Evolutionary conservation across 2,329 filamentous ascomycete genomes (phyloP), one percentile per base, ranked within the genome.

Genomic region (Colletotrichum endophyticum): DNA sequence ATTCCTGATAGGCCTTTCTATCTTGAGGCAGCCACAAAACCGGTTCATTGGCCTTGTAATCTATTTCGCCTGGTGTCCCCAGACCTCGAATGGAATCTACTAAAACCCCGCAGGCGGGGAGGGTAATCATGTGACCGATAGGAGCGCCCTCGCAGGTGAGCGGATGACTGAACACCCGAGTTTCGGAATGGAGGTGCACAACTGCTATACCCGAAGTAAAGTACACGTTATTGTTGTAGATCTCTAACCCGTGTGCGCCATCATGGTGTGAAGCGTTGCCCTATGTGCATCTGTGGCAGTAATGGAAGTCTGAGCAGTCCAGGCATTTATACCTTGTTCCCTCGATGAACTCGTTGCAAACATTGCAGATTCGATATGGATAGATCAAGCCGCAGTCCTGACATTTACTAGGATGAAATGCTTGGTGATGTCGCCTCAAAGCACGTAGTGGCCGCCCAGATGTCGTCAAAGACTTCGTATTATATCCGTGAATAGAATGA

Each of bases 11-110:
- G 34, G 4, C 34, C 15, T 36, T 36, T 36, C 34, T 15, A 8
- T 36, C 15, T 36, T 7, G 13, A 36, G 6, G 3, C 6, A 36
- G 2, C 4, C 1, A 8, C 2, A 6, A 36, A 6, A 3, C 6
- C 34, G 16, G 13, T 6, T 6, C 15, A 4, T 36, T 7, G 34
- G 13, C 5, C 1, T 8, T 7, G 11, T 36, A 16, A 36, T 16
- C 15, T 1, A 4, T 8, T 8, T 15, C 16, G 7, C 34, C 34
- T 16, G 34, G 34, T 3, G 34, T 1, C 34, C 34, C 15, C 1
- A 36, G 2, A 15, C 15, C 34, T 16, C 7, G 34, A 36, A 36
- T 36, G 34, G 34, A 8, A 4, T 36, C 15, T 16, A 16, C 15
- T 2, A 36, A 0, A 36, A 15, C 16, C 7, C 15, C 34, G 34